A percentile compares a stretch with the other conserved stretches of the same genome.
Conservation (phyloP, 2,329 filamentous ascomycete genomes). For the Fusarium torulosum region DNA sequence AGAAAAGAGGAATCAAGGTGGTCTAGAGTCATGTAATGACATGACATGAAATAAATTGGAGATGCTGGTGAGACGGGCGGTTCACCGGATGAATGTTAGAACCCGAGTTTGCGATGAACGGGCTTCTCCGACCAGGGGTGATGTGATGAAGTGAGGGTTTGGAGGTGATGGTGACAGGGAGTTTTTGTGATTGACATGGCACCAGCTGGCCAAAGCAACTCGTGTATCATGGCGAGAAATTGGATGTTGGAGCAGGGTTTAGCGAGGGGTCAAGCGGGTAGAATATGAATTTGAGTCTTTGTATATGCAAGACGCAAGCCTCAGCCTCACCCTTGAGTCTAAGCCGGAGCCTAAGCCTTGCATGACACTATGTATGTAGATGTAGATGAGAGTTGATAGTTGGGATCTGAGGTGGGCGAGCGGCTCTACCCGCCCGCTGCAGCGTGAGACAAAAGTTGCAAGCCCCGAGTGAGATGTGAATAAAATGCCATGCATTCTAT, state of each 20-base stretch:
- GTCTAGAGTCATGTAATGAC: slow-evolving; percentile 1
- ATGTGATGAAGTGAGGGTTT: slow-evolving; percentile 9
- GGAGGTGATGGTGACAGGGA: neutral
- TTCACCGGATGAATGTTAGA: slow-evolving; percentile 24
- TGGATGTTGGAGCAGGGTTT: neutral
- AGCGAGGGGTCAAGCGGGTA: neutral
- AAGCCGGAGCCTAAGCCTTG: slow-evolving; percentile 19
- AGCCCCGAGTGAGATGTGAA: slow-evolving; percentile 8
- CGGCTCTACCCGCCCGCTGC: slow-evolving; percentile 37
- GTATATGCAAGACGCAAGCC: slow-evolving; percentile 5
- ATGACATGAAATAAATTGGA: slow-evolving; percentile 11
- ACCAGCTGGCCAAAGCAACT: slow-evolving; percentile 18
- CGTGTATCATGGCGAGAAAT: slow-evolving; percentile 15
- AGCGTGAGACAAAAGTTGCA: slow-evolving; percentile 36
- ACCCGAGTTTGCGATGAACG: slow-evolving; percentile 18
- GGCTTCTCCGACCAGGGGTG: slow-evolving; percentile 18
- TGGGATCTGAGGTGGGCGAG: slow-evolving; percentile 24
- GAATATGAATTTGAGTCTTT: too few relatives aligned
- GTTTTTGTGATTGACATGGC: slow-evolving; percentile 16
- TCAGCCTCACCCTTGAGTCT: neutral
- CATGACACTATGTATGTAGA: slow-evolving; percentile 1
- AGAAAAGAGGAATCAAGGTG: slow-evolving; percentile 39
- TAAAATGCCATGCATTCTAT: slow-evolving; percentile 18
- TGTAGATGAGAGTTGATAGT: slow-evolving; percentile 12
- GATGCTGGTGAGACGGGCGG: slow-evolving; percentile 26